phyloP scores from a whole-genome alignment of 148 eudicot species.

The Simmondsia chinensis region DNA sequence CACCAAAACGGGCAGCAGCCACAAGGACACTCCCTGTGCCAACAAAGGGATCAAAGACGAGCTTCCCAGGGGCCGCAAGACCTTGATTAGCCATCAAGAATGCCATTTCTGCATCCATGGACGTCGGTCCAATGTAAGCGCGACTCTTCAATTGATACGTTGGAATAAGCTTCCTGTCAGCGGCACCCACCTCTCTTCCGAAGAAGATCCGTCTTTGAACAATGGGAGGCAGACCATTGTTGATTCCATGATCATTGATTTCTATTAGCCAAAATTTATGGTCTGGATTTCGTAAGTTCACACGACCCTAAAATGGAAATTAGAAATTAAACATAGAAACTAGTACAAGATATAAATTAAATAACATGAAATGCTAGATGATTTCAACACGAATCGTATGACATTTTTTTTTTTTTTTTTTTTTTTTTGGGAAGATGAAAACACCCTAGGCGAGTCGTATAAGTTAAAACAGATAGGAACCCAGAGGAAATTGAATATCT shows the following conservation, averaged over 20 bases:
- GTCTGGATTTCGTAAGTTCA: conserved; percentile 60
- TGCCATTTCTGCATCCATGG: conserved; percentile 99
- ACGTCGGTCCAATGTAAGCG: conserved; percentile 90
- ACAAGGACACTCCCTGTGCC: conserved; percentile 95
- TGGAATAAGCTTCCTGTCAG: conserved; percentile 85
- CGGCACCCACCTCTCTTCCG: conserved; percentile 83
- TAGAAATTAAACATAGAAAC: not conserved
- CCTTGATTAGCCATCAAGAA: conserved; percentile 98
- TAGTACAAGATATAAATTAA: not conserved
- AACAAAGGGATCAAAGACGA: conserved; percentile 94
- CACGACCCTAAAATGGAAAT: conserved; percentile 58
- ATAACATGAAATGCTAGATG: not conserved
- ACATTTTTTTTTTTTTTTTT: too few relatives aligned
- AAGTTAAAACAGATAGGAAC: too few relatives aligned
- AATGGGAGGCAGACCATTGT: conserved; percentile 89
- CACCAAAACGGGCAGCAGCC: conserved; percentile 92
- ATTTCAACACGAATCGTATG: too few relatives aligned
- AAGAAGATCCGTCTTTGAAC: conserved; percentile 68
- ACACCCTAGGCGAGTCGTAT: too few relatives aligned
- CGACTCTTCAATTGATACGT: conserved; percentile 93
- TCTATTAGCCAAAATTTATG: conserved; percentile 87
- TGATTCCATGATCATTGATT: conserved; percentile 67
- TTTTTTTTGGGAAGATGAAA: too few relatives aligned
- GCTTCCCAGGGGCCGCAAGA: conserved; percentile 74
- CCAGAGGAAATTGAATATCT: too few relatives aligned